phyloP scores from a whole-genome alignment of 164 flowering plant genomes.

The Piper longum region DNA sequence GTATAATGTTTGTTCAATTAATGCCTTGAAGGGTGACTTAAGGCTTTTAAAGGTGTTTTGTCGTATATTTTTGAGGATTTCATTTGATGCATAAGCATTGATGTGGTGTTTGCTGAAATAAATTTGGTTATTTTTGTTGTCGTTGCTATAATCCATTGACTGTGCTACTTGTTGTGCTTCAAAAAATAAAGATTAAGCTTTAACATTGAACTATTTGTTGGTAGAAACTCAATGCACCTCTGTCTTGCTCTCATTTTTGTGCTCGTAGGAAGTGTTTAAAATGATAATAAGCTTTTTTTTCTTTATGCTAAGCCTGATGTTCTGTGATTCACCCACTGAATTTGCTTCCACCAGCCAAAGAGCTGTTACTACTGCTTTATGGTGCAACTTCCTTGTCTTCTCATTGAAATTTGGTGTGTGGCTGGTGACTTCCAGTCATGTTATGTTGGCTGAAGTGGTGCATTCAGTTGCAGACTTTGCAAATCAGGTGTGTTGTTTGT shows the following conservation, averaged over 20 bases:
- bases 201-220: not conserved
- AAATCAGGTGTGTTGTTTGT: conserved; percentile 50
- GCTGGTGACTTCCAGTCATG: conserved; percentile 81
- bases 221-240: not conserved
- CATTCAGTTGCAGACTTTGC: conserved; percentile 97
- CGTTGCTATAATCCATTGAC: not conserved
- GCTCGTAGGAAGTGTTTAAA: not conserved
- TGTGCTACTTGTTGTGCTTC: not conserved
- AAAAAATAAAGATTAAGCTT: not conserved
- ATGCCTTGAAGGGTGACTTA: too few species aligned
- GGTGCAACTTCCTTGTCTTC: conserved; percentile 94
- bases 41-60: too few species aligned
- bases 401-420: conserved; percentile 96
- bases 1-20: too few species aligned
- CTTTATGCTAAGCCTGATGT: not conserved
- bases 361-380: conserved; percentile 88
- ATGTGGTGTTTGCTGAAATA: too few species aligned
- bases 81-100: too few species aligned
- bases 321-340: not conserved
- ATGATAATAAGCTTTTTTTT: not conserved
- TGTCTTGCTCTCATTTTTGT: not conserved
- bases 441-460: conserved; percentile 87
- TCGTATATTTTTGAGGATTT: too few species aligned
- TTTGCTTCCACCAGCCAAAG: conserved; percentile 47
- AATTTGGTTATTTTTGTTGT: not conserved